Percentiles rank a stretch among this genome's conserved stretches.
Evolutionary conservation across 1,284 basidiomycete genomes (phyloP).

Genomic region (Leccinum angustisporum): DNA sequence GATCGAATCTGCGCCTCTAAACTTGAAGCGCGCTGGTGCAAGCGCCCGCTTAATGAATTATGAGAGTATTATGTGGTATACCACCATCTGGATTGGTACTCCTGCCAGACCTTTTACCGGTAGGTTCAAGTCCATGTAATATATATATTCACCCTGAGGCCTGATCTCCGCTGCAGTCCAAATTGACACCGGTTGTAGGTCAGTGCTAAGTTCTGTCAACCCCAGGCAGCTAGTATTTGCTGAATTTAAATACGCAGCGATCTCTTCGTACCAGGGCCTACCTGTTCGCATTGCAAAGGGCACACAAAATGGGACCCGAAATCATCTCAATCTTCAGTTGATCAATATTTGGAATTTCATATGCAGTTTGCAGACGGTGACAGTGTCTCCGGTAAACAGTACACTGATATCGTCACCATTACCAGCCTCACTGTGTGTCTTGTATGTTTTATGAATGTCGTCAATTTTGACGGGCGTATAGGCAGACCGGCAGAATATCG

Average conservation of each 20-base stretch:
- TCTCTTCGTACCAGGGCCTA: background rate
- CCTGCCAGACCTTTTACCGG: background rate
- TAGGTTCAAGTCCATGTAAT: background rate
- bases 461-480: background rate
- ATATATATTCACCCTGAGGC: background rate
- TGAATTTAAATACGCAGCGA: background rate
- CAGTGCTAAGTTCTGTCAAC: background rate
- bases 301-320: background rate
- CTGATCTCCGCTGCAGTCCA: background rate
- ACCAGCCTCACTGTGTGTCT: background rate
- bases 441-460: background rate
- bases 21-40: background rate
- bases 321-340: background rate
- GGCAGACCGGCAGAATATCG: background rate
- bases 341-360: background rate
- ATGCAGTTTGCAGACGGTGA: background rate
- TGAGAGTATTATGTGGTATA: background rate
- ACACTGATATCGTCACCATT: background rate
- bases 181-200: background rate
- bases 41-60: background rate
- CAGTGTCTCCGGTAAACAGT: background rate
- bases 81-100: background rate
- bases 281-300: background rate
- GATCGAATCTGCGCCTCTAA: background rate
- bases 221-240: background rate